Conservation (phyloP, 768 basidiomycete genomes). For the Guyanaporus albipodus region DNA sequence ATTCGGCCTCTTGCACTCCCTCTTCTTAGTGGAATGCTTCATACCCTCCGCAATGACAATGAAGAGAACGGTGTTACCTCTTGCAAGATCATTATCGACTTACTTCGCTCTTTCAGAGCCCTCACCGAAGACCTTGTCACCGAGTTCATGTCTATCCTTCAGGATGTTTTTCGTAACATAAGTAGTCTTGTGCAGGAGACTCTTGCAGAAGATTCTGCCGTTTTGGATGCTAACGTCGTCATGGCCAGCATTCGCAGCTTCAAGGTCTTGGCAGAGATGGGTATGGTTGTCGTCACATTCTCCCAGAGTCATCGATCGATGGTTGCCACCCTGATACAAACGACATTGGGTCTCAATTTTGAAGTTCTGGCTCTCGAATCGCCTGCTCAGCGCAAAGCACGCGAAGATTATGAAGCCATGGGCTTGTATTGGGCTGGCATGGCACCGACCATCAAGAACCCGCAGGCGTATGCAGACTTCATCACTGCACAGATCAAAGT, state of each 20-base stretch:
- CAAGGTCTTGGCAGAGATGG: constrained; percentile 92
- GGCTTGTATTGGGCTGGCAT: constrained; percentile 82
- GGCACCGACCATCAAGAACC: constrained; percentile 69
- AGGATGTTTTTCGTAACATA: constrained; percentile 74
- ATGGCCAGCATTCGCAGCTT: constrained; percentile 81
- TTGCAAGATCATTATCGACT: constrained; percentile 90
- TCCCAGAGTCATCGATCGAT: constrained; percentile 74
- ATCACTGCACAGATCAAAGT: constrained; percentile 91
- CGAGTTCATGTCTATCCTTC: constrained; percentile 78
- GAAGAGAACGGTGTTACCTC: constrained; percentile 91
- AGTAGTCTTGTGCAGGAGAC: constrained; percentile 66
- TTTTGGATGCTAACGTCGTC: constrained; percentile 52
- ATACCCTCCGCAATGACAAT: constrained; percentile 84
- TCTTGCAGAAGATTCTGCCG: constrained; percentile 61
- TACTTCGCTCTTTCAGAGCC: constrained; percentile 72
- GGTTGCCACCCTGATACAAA: constrained; percentile 61
- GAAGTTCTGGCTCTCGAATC: constrained; percentile 75
- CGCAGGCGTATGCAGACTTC: constrained; percentile 73
- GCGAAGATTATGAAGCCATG: constrained; percentile 76
- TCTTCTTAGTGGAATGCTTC: constrained; percentile 78
- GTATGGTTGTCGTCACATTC: constrained; percentile 86
- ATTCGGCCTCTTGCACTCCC: constrained; percentile 61
- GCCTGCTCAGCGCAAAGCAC: constrained; percentile 73
- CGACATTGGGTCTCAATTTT: constrained; percentile 74
- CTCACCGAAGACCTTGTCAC: constrained; percentile 69